phyloP scores from a whole-genome alignment of 768 basidiomycete genomes.

The Jaapia argillacea region DNA sequence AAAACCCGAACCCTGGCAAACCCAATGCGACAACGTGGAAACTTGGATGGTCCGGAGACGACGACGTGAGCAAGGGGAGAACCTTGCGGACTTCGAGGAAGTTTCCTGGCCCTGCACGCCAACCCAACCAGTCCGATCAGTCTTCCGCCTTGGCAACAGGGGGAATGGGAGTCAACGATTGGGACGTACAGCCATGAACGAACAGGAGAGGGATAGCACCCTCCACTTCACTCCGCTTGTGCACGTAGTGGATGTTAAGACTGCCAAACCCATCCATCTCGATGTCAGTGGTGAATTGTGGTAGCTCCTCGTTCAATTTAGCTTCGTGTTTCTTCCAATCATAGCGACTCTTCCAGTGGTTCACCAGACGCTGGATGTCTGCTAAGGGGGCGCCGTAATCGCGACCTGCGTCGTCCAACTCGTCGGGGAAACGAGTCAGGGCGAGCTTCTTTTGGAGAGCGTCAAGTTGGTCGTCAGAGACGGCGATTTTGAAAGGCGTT shows the following conservation, averaged over 20 bases:
- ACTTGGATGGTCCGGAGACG: conserved; percentile 33
- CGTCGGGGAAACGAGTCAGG: conserved; percentile 16
- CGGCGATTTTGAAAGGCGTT: conserved; percentile 13
- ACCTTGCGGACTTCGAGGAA: conserved; percentile 50
- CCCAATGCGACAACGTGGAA: conserved; percentile 56
- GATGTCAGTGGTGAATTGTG: conserved; percentile 45
- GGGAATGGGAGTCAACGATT: too few species aligned
- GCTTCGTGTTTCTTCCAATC: conserved; percentile 48
- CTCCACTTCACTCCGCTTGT: conserved; percentile 32
- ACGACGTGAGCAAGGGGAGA: conserved; percentile 37
- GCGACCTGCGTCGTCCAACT: conserved; percentile 12
- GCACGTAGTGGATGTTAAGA: conserved; percentile 49
- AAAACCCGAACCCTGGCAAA: conserved; percentile 55
- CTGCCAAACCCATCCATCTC: conserved; percentile 34
- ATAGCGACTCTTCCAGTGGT: conserved; percentile 40
- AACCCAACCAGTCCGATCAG: not conserved
- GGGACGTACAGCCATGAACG: conserved; percentile 46
- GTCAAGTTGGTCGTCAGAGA: conserved; percentile 12
- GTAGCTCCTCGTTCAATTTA: conserved; percentile 35
- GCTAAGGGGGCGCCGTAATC: conserved; percentile 29
- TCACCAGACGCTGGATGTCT: conserved; percentile 36
- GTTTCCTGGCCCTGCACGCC: conserved; percentile 45
- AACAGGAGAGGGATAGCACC: conserved; percentile 51
- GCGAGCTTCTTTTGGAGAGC: conserved; percentile 15
- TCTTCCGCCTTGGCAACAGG: not conserved